Percentiles rank a stretch among this genome's conserved stretches.
These are phyloP conservation scores for Aureobasidium sp. DNA, from an alignment of 2,329 filamentous ascomycete genomes.

Conservation along the genomic window DNA sequence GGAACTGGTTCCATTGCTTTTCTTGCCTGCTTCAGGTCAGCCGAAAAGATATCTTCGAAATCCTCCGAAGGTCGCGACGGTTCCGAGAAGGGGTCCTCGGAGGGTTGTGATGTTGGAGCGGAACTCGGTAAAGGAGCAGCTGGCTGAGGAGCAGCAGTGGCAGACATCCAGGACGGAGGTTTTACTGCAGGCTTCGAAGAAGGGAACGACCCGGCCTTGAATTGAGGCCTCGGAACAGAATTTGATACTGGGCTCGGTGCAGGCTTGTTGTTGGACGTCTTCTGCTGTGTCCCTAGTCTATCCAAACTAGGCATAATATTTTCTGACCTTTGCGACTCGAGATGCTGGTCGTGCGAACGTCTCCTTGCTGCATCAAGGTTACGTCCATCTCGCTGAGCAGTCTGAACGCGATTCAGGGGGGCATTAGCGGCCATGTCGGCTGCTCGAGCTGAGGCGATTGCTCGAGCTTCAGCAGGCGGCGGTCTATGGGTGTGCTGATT, in stretches of 20 bases:
- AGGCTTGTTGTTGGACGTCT: background rate
- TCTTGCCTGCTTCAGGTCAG: background rate
- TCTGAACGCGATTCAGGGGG: constrained; percentile 9
- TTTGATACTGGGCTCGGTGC: background rate
- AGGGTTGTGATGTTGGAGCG: background rate
- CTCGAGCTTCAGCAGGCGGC: background rate
- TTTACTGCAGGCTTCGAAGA: background rate
- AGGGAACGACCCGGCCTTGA: background rate
- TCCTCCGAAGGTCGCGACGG: background rate
- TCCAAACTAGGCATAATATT: background rate
- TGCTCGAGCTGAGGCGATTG: background rate
- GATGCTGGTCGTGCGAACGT: background rate
- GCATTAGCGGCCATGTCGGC: background rate
- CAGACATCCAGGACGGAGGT: background rate
- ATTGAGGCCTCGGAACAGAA: background rate
- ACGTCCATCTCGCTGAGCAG: background rate
- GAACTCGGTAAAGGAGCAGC: background rate
- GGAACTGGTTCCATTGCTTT: background rate
- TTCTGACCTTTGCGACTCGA: background rate
- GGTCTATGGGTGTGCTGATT: background rate
- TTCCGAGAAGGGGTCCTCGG: background rate
- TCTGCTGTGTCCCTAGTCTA: no score
- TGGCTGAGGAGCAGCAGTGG: background rate
- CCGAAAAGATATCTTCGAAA: background rate
- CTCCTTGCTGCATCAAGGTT: background rate